Conservation (phyloP, 139 green algal genomes). For the Micractinium sp. region DNA sequence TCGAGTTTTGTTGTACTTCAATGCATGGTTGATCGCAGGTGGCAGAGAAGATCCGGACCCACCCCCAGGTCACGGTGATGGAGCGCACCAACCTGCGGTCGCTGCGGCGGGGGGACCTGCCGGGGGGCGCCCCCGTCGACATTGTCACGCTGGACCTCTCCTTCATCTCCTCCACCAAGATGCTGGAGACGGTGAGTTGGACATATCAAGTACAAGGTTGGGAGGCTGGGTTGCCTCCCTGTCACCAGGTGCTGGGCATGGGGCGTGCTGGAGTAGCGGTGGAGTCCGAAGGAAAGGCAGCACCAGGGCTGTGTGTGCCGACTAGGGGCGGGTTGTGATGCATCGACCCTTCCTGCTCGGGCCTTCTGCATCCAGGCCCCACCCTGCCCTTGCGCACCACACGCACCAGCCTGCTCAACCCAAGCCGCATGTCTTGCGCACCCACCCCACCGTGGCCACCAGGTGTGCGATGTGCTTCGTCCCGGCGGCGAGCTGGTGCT, state of each 20-base stretch:
- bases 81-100: constrained; percentile 95
- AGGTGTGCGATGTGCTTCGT: constrained; percentile 61
- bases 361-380: background rate
- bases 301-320: background rate
- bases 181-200: constrained; percentile 19
- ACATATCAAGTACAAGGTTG: background rate
- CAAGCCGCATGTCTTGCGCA: background rate
- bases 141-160: constrained; percentile 94
- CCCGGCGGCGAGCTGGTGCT: constrained; percentile 75
- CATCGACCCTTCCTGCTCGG: too few species aligned
- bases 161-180: constrained; percentile 94
- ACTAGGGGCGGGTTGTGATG: background rate
- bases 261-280: background rate
- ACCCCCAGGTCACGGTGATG: constrained; percentile 86
- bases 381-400: background rate
- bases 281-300: too few species aligned
- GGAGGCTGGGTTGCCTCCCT: constrained; percentile 38
- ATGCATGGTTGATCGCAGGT: constrained; percentile 69
- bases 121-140: constrained; percentile 54
- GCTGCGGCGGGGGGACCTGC: constrained; percentile 68
- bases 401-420: background rate
- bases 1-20: background rate
- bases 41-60: constrained; percentile 81
- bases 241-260: constrained; percentile 85
- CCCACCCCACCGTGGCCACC: background rate